A percentile compares a stretch with the other conserved stretches of the same genome.
These are phyloP conservation scores for Candida peoriensis DNA, from an alignment of 805 yeast genomes.

Conservation along the genomic window DNA sequence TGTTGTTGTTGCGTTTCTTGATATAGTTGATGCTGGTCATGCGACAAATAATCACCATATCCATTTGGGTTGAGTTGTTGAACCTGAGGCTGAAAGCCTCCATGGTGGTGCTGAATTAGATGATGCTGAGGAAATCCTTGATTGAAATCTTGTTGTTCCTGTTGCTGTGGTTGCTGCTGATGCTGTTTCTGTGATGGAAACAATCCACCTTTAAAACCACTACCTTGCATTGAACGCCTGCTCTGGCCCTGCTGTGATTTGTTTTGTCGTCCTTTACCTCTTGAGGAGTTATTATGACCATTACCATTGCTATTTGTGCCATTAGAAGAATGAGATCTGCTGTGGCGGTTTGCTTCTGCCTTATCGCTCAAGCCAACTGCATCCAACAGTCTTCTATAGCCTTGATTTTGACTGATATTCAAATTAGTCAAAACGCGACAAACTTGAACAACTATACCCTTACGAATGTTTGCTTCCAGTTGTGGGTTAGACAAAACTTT, in stretches of 20 bases:
- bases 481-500: conserved; percentile 74
- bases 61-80: background rate
- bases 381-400: conserved; percentile 81
- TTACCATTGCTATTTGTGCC: conserved; percentile 3
- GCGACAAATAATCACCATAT: background rate
- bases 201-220: conserved; percentile 3
- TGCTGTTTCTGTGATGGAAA: conserved; percentile 1
- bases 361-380: conserved; percentile 66
- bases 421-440: conserved; percentile 57
- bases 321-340: conserved; percentile 22
- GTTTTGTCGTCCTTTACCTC: conserved; percentile 15
- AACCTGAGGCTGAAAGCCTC: too few relatives aligned
- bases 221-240: conserved; percentile 10
- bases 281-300: too few relatives aligned
- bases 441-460: conserved; percentile 54
- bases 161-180: background rate
- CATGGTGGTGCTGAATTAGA: too few relatives aligned
- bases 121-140: too few relatives aligned
- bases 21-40: conserved; percentile 2
- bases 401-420: conserved; percentile 54
- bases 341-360: conserved; percentile 16
- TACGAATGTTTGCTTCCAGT: conserved; percentile 50
- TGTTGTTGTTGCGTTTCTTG: conserved; percentile 1
- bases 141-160: too few relatives aligned
- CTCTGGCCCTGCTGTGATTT: conserved; percentile 16